Base-by-base conservation (phyloP, 2,329 filamentous ascomycete genomes). In the Fusarium marasasianum region DNA sequence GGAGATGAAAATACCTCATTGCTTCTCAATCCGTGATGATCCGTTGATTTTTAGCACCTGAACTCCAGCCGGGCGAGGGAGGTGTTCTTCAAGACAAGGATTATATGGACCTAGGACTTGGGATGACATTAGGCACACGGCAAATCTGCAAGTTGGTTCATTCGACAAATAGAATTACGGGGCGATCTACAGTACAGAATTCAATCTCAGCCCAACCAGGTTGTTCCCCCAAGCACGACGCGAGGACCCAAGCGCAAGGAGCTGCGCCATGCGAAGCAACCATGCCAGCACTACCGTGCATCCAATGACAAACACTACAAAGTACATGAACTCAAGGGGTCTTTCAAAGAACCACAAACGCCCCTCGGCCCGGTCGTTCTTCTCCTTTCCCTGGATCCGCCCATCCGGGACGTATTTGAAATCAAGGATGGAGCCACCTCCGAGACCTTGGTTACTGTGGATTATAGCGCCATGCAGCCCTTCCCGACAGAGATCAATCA, bases 371-470 rank as follows among this genome's bases (percentile, higher is more conserved):
- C 73, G 60, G 12, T 62, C 64, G 40, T 69, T 79, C 20, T 64
- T 69, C 64, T 80, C 78, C 53, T 76, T 78, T 7, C 63, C 60
- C 1, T 74, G 78, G 35, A 71, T 57, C 45, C 40, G 58, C 31
- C 68, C 70, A 41, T 72, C 57, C n/a, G 81, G 81, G 0, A 82
- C 63, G 56, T 83, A 75, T 68, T 81, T 82, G 65, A 83, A 82
- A 35, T 80, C 77, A 54, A 83, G 77, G 31, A 77, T 79, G 2
- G 78, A 81, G 8, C 74, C 75, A 6, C 77, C 77, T 18, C 68
- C 74, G 6, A 81, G 74, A 5, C 79, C 77, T 22, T 63, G 60
- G 35, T 61, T 65, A 31, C 79, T 80, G 26, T 77, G 60, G 18
- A 82, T 79, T 8, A 83, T 71, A 11, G 72, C 75, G 15, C 67